phyloP scores from a whole-genome alignment of 2,329 filamentous ascomycete genomes.

The Fusarium equiseti region DNA sequence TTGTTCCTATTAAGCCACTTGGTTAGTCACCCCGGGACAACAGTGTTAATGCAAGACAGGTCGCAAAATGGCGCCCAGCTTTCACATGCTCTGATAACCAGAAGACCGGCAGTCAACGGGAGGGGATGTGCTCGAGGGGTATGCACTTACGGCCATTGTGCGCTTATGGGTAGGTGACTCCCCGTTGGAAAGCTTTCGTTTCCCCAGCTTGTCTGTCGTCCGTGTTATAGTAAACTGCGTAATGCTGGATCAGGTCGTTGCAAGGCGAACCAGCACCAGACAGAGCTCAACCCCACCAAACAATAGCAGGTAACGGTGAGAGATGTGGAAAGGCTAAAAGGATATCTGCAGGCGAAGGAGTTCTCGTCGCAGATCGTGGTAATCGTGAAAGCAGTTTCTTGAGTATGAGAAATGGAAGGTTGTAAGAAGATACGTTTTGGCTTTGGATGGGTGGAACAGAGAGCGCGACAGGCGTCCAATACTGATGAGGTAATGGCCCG shows the following conservation, averaged over 20 bases:
- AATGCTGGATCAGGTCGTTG: constrained; percentile 36
- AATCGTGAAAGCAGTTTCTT: constrained; percentile 15
- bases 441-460: constrained; percentile 25
- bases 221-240: constrained; percentile 53
- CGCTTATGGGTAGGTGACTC: constrained; percentile 69
- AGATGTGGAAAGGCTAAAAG: neutral
- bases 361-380: constrained; percentile 33
- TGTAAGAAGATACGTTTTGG: constrained; percentile 32
- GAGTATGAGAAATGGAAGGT: constrained; percentile 26
- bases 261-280: constrained; percentile 51
- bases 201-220: constrained; percentile 68
- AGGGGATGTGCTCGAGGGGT: neutral
- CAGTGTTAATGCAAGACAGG: neutral
- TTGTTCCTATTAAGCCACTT: constrained; percentile 55
- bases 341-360: constrained; percentile 26
- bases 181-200: constrained; percentile 74
- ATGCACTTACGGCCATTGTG: constrained; percentile 69
- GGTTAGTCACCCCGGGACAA: constrained; percentile 18
- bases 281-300: constrained; percentile 55
- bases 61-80: neutral
- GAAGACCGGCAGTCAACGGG: neutral
- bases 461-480: constrained; percentile 31
- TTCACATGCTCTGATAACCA: constrained; percentile 16
- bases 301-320: constrained; percentile 30
- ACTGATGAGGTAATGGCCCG: constrained; percentile 49